Conservation (phyloP, 2,329 filamentous ascomycete genomes). For the Aspergillus aculeatinus region DNA sequence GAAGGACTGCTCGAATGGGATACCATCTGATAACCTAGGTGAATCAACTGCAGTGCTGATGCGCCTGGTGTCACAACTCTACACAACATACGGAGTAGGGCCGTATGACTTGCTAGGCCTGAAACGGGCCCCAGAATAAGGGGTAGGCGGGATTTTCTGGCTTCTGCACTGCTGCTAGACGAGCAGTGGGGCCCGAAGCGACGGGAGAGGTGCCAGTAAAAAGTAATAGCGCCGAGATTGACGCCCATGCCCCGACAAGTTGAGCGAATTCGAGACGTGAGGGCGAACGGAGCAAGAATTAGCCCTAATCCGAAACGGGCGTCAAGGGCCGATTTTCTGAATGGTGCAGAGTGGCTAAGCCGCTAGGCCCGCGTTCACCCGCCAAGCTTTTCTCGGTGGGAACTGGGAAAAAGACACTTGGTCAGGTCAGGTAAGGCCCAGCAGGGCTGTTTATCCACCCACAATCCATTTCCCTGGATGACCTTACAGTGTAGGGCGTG, state of each 20-base stretch:
- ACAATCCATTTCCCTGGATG: neutral
- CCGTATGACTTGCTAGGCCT: neutral
- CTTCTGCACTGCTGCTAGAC: neutral
- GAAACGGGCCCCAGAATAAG: slow-evolving; percentile 3
- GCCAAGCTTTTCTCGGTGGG: neutral
- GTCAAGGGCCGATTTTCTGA: neutral
- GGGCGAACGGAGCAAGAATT: neutral
- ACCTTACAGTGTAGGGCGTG: too few relatives aligned
- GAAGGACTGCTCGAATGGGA: neutral
- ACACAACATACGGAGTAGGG: neutral
- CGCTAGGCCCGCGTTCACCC: neutral
- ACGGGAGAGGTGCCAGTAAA: neutral
- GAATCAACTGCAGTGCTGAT: neutral
- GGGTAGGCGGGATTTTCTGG: neutral
- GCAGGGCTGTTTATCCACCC: neutral
- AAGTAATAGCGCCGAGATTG: neutral
- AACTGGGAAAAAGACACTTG: neutral
- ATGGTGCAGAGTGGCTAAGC: neutral
- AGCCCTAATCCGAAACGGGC: neutral
- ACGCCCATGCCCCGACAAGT: neutral
- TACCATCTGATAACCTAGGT: neutral
- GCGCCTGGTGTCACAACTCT: neutral
- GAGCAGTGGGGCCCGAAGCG: neutral
- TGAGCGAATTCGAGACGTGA: neutral
- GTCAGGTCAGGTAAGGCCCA: neutral